A percentile compares a stretch with the other conserved stretches of the same genome.
Conservation (phyloP, 495 filamentous ascomycete genomes). For the Cudoniella acicularis region DNA sequence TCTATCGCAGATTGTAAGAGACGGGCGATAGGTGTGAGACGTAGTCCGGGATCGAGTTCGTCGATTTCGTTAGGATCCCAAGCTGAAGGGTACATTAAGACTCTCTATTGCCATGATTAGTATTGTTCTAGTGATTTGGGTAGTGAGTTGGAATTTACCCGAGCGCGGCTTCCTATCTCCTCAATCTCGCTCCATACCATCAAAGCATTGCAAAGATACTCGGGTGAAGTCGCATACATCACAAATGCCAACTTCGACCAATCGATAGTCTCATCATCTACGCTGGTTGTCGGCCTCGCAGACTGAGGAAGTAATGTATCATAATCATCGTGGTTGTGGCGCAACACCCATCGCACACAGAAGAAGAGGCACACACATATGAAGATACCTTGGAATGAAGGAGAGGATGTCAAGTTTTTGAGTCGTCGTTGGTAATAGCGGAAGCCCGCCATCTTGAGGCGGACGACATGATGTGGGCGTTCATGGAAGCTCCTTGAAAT, state of each 20-base stretch:
- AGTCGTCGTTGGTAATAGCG: constrained; percentile 12
- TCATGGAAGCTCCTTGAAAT: not conserved
- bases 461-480: not conserved
- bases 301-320: not conserved
- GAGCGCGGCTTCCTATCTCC: constrained; percentile 49
- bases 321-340: constrained; percentile 16
- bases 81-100: constrained; percentile 48
- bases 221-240: constrained; percentile 55
- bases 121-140: not conserved
- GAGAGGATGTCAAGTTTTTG: constrained; percentile 4
- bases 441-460: constrained; percentile 10
- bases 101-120: not conserved
- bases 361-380: constrained; percentile 9
- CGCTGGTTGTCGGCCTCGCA: not conserved
- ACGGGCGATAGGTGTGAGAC: constrained; percentile 33
- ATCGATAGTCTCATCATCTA: constrained; percentile 26
- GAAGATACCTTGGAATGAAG: constrained; percentile 6
- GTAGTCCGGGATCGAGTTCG: not conserved
- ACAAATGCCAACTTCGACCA: constrained; percentile 55
- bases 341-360: constrained; percentile 9
- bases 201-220: constrained; percentile 61
- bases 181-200: constrained; percentile 59
- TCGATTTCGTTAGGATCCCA: constrained; percentile 37
- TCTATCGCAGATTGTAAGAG: constrained; percentile 49
- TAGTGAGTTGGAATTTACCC: constrained; percentile 32